A percentile compares a stretch with the other conserved stretches of the same genome.
Evolutionary conservation across 768 basidiomycete species (phyloP).

Genomic region (Chalciporus chontae): DNA sequence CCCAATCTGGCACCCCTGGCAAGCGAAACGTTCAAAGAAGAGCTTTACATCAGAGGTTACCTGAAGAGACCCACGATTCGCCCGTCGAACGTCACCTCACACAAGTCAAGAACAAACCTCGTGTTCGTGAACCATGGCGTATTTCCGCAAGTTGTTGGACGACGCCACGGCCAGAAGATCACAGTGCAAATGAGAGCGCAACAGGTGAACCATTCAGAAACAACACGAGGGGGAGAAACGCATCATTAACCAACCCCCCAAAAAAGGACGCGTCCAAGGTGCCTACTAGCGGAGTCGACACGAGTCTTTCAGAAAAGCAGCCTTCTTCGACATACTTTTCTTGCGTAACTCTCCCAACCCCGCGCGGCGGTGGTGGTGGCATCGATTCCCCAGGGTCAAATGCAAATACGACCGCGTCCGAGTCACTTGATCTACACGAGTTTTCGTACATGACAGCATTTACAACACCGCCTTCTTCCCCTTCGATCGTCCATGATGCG

Average conservation of each 20-base stretch:
- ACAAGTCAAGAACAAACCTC: constrained; percentile 1
- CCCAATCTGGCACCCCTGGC: constrained; percentile 23
- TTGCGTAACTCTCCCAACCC: constrained; percentile 8
- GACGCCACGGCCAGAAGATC: constrained; percentile 17
- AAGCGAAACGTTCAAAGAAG: constrained; percentile 26
- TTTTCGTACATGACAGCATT: constrained; percentile 31
- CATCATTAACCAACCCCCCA: neutral
- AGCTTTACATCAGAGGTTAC: constrained; percentile 28
- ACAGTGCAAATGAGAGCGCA: constrained; percentile 10
- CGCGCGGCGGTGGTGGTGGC: neutral
- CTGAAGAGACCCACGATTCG: constrained; percentile 16
- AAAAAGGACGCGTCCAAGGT: constrained; percentile 4
- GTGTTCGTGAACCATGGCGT: constrained; percentile 2
- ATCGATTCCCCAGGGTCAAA: constrained; percentile 13
- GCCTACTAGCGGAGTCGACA: neutral
- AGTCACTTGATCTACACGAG: constrained; percentile 26
- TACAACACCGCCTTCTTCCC: constrained; percentile 29
- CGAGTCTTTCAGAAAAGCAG: constrained; percentile 3
- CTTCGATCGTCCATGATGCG: constrained; percentile 12
- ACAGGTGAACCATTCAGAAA: constrained; percentile 12
- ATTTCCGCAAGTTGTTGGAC: constrained; percentile 17
- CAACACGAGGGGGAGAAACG: neutral
- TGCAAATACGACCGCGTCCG: constrained; percentile 10
- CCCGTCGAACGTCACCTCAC: constrained; percentile 2
- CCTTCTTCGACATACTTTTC: constrained; percentile 7